A percentile compares a stretch with the other conserved stretches of the same genome.
phyloP scores from a whole-genome alignment of 352 stramenopile species.

The Phytopythium montanum region DNA sequence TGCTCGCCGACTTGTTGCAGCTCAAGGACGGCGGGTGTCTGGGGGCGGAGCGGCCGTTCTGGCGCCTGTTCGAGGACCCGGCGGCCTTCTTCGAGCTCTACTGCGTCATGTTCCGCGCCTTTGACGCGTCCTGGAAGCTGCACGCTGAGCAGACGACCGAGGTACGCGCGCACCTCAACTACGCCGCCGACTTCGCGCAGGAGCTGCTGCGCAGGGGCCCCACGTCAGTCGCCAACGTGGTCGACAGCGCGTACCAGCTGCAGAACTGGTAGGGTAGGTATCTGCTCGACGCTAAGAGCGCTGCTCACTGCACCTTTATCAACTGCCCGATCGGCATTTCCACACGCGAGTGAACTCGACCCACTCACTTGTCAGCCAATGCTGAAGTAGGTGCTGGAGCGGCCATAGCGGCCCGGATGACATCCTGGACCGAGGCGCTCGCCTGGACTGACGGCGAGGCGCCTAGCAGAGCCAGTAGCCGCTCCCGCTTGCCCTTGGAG shows the following conservation, averaged over 20 bases:
- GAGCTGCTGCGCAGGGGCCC: constrained; percentile 68
- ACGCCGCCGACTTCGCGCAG: constrained; percentile 63
- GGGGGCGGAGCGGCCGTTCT: constrained; percentile 73
- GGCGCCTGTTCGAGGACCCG: constrained; percentile 82
- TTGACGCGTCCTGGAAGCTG: constrained; percentile 66
- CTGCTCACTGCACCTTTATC: constrained; percentile 9
- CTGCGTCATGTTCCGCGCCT: constrained; percentile 65
- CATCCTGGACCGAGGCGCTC: constrained; percentile 17
- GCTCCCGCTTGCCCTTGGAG: constrained; percentile 36
- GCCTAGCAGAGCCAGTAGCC: constrained; percentile 32
- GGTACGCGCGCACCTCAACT: constrained; percentile 64
- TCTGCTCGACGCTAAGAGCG: background rate
- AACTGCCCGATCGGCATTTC: constrained; percentile 25
- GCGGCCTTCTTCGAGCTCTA: constrained; percentile 84
- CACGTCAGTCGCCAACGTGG: constrained; percentile 50
- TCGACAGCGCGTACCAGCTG: constrained; percentile 68
- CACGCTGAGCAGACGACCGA: constrained; percentile 36
- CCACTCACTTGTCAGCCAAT: background rate
- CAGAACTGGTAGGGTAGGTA: constrained; percentile 56
- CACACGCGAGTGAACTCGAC: no score
- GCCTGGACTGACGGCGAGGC: constrained; percentile 10
- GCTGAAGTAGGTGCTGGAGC: constrained; percentile 12
- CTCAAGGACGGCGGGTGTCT: constrained; percentile 70
- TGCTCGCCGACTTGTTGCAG: constrained; percentile 69
- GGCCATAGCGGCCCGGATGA: constrained; percentile 22